Evolutionary conservation across 148 eudicot genomes (phyloP), one percentile per base, ranked within the genome.

Genomic region (Diospyros kaki): DNA sequence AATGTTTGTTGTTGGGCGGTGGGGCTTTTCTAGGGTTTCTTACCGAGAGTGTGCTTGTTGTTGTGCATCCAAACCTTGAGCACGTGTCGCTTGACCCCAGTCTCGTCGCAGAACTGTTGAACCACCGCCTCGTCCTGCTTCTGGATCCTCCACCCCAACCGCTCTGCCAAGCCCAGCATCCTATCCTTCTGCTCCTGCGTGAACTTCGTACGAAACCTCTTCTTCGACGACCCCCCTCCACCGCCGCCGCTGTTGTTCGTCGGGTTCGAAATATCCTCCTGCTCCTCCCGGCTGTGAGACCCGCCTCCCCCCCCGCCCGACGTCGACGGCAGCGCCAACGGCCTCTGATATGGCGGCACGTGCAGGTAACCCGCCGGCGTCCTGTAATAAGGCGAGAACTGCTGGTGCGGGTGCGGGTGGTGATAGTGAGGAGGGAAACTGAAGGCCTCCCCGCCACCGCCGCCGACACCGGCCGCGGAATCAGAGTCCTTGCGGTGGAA

Each of bases 51-150:
- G 80, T 89, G 93, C 75, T 93, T 93, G 83, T 93, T 93, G 78
- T 93, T 93, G 66, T 93, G 98, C 98, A 93, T 93, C 98, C 98
- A 93, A 3, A 93, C 98, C 81, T 91, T 93, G 42, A 93, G 91
- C 46, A 91, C 97, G 8, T 91, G 97, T 7, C 94, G 79, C 68
- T 81, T 89, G 1, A 93, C 80, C 0, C 97, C 98, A 5, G 83
- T 76, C 18, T 89, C 91, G 42, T 86, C 46, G 62, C 97, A 91
- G 73, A 93, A 93, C n/a, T 81, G 76, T 66, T 88, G 84, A 1
- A 93, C 85, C 3, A 59, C 56, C 28, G 43, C 82, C 13, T 91
- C 97, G 53, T 91, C 94, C 51, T 89, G 88, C 59, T 87, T 89
- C 76, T 89, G 92, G 28, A 91, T 86, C 62, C 83, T 74, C 98